Evolutionary conservation across 2,329 filamentous ascomycete species (phyloP), one percentile per base, ranked within the genome.

Genomic region (Fusarium pseudocircinatum): DNA sequence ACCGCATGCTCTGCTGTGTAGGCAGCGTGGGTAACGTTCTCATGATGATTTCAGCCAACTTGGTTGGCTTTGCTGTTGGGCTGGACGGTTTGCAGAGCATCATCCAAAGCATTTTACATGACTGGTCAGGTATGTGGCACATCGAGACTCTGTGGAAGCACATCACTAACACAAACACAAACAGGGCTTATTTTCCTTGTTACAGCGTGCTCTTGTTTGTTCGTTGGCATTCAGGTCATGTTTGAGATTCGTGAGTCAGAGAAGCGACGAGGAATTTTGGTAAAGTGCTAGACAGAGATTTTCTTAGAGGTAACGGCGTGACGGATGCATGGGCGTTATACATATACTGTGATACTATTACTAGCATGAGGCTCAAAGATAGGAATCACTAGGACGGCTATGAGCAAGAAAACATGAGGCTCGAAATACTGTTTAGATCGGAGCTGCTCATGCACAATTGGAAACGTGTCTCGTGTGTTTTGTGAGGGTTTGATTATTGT

Each of bases 21-120:
- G 96, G 96, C 6, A 94, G 91, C 1, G 94, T 98, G 7, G 89
- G 84, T 2, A 98, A 98, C 77, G 88, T 97, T 30, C 83, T 98
- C 53, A 95, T 98, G 92, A 96, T 99, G 93, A 97, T 98, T 88
- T 88, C 89, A 49, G 96, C 96, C 22, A 99, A 99, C 80, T 84
- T 99, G 24, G 95, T 99, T 16, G 96, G 96, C 0, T 99, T 98
- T 82, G 96, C 96, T 0, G 88, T 99, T 18, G 97, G 97, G 0
- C 75, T 98, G 56, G 96, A 99, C 79, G 96, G 97, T 0, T 77
- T 98, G 79, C 89, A 93, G 81, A 93, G 88, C 36, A 90, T 98
- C 56, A 81, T 97, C 15, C 85, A 87, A 65, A 92, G 93, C 3
- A 95, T 98, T 65, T 85, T 97, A 59, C 89, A 89, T 24, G 93